Percentiles rank a stretch among this genome's conserved stretches.
Evolutionary conservation across 2,329 filamentous ascomycete genomes (phyloP).

Genomic region (Mariannaea elegans): DNA sequence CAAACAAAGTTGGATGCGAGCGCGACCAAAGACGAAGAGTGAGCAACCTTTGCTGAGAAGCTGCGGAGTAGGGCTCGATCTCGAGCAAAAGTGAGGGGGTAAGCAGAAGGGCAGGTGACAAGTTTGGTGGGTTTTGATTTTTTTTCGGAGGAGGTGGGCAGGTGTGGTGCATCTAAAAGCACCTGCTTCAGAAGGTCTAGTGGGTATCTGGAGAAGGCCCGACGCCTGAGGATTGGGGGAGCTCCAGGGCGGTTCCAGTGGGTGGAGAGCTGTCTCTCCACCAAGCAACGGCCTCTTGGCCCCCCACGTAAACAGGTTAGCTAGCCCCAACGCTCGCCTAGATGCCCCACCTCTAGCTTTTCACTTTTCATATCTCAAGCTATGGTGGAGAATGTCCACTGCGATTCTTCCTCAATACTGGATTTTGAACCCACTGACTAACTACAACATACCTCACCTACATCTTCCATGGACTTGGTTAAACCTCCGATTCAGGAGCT

Average conservation of each 20-base stretch:
- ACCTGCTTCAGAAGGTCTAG: slow-evolving; percentile 25
- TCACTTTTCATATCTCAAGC: slow-evolving; percentile 10
- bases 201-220: slow-evolving; percentile 29
- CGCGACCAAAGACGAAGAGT: not conserved
- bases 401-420: not conserved
- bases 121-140: not conserved
- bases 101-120: slow-evolving; percentile 10
- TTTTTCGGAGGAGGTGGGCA: slow-evolving; percentile 7
- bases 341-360: slow-evolving; percentile 6
- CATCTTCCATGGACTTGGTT: not conserved
- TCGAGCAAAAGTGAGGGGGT: not conserved
- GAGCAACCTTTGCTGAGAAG: not conserved
- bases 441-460: too few relatives aligned
- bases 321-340: slow-evolving; percentile 11
- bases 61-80: not conserved
- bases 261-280: slow-evolving; percentile 24
- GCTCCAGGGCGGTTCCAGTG: slow-evolving; percentile 5
- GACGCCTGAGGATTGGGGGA: slow-evolving; percentile 16
- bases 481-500: not conserved
- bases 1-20: not conserved
- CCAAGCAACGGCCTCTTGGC: slow-evolving; percentile 39
- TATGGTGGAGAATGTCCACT: slow-evolving; percentile 1
- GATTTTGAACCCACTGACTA: not conserved
- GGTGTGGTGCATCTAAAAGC: slow-evolving; percentile 28
- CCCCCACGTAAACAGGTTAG: not conserved